Base-by-base conservation (phyloP, 768 basidiomycete species). In the Clavulina sp. region DNA sequence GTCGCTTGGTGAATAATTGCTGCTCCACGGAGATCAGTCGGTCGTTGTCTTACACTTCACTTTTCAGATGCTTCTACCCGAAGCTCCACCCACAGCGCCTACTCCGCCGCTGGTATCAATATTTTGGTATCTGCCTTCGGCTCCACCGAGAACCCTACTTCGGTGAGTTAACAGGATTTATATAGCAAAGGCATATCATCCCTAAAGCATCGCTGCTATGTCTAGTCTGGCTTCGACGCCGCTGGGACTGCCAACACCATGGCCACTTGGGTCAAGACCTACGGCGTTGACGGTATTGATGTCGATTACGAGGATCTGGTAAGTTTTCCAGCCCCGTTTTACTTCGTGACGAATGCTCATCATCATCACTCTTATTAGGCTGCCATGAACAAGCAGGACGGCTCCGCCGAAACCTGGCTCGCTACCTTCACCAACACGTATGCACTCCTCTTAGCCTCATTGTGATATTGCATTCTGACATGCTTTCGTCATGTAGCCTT, bases 221-320 rank as follows among this genome's bases (percentile, higher is more conserved):
- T n/a, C n/a, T n/a, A 23, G 1, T 5, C 50, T 21, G n/a, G 23
- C n/a, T 16, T 5, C 28, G 23, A 34, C 47, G 21, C 48, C 38
- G 18, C 29, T 19, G n/a, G 40, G 21, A 3, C 32, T 24, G 52
- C 54, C 51, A 38, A 52, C 33, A 13, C 30, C 4, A 36, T 55
- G 38, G 51, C 54, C 9, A 4, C 54, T 2, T 55, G 40, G 41
- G 54, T 55, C 23, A 44, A 55, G 49, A 19, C 34, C 6, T 48
- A 52, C 34, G 50, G 48, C 19, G 44, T 57, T 5, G 56, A 54
- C 31, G 41, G 56, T 23, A 49, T 53, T 33, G 53, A 57, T 41
- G 52, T 57, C 6, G 56, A 57, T 50, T 57, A 46, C 34, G 56
- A 57, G 31, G 56, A 54, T 26, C 47, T 57, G 31, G 23, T 32